phyloP scores from a whole-genome alignment of 2,329 filamentous ascomycete species.

The Pseudocercospora crystallina region DNA sequence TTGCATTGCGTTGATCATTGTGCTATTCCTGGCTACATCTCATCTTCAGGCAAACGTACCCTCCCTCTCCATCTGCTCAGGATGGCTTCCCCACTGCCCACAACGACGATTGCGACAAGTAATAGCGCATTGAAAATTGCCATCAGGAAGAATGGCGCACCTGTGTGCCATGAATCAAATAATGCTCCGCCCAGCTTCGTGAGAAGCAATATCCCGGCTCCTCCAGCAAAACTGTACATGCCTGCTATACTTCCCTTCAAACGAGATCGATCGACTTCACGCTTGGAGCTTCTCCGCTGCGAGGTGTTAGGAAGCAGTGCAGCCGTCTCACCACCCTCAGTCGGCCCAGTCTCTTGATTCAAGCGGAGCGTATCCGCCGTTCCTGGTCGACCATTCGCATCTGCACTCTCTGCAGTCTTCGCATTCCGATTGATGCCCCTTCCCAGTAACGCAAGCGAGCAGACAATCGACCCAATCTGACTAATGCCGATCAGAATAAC shows the following conservation, averaged over 20 bases:
- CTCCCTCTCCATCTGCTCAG: neutral
- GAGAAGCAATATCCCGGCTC: conserved; percentile 82
- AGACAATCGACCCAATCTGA: conserved; percentile 95
- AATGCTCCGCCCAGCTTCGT: conserved; percentile 87
- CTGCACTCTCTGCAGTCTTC: conserved; percentile 20
- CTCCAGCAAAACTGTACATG: conserved; percentile 88
- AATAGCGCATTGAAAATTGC: conserved; percentile 79
- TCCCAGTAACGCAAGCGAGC: conserved; percentile 84
- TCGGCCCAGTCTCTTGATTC: too few relatives aligned
- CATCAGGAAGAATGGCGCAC: conserved; percentile 93
- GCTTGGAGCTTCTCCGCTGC: neutral
- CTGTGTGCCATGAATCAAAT: conserved; percentile 73
- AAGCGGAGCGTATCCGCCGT: conserved; percentile 9
- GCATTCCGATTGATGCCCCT: conserved; percentile 65
- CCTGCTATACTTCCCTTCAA: conserved; percentile 94
- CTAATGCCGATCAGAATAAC: conserved; percentile 82
- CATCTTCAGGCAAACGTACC: too few relatives aligned
- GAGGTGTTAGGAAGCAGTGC: conserved; percentile 24
- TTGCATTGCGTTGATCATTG: too few relatives aligned
- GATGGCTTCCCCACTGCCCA: conserved; percentile 24
- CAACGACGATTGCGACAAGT: conserved; percentile 47
- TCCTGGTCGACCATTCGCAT: conserved; percentile 1
- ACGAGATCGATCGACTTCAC: conserved; percentile 37
- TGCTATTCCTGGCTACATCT: too few relatives aligned
- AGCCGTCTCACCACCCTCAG: conserved; percentile 21